Percentiles rank a stretch among this genome's conserved stretches.
These are phyloP conservation scores for Calonectria naviculata DNA, from an alignment of 2,329 filamentous ascomycete genomes.

Conservation along the genomic window DNA sequence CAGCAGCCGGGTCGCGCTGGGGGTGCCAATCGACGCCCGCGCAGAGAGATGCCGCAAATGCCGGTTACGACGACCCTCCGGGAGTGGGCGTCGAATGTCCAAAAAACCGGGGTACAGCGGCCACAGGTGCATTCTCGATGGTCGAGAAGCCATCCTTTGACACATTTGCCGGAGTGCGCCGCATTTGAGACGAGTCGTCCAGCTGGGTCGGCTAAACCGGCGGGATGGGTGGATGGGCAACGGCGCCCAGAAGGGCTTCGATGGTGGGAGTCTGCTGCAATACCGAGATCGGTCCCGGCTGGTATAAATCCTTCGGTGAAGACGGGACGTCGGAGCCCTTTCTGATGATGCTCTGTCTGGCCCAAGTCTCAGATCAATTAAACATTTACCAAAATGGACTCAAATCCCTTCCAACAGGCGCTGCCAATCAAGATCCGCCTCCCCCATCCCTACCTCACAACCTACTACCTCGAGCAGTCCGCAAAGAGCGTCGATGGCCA, in stretches of 20 bases:
- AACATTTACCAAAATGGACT: constrained; percentile 24
- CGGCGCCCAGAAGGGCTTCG: not conserved
- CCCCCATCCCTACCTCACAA: constrained; percentile 35
- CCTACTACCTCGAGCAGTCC: constrained; percentile 35
- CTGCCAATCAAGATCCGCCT: constrained; percentile 57
- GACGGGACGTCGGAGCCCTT: not conserved
- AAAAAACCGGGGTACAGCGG: not conserved
- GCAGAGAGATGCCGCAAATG: not conserved
- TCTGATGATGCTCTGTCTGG: not conserved
- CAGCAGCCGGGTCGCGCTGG: not conserved
- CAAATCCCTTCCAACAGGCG: constrained; percentile 34
- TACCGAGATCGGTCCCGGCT: constrained; percentile 5
- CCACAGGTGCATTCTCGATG: not conserved
- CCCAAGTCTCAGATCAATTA: not conserved
- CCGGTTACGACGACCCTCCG: not conserved
- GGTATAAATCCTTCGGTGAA: constrained; percentile 2
- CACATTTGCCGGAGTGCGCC: not conserved
- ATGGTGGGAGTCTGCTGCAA: not conserved
- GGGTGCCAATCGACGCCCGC: not conserved
- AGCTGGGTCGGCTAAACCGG: not conserved
- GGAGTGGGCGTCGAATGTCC: not conserved
- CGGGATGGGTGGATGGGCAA: not conserved
- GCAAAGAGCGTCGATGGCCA: constrained; percentile 23
- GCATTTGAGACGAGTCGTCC: not conserved
- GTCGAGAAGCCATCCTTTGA: constrained; percentile 2